Conservation (phyloP, 371 early-diverging fungal species). For the Mortierella sp. region DNA sequence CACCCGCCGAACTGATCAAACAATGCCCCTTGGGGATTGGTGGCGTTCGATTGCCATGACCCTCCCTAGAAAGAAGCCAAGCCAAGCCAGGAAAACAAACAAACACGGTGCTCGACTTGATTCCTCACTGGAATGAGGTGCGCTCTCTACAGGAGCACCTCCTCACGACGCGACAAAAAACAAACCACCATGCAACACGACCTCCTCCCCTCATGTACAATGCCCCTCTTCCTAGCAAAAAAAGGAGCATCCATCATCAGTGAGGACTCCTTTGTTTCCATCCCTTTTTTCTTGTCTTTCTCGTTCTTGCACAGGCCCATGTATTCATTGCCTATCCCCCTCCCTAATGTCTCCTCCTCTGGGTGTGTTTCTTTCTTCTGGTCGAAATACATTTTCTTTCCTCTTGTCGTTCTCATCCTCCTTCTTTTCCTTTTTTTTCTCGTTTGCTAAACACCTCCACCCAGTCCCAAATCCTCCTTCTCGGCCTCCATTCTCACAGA, state of each 20-base stretch:
- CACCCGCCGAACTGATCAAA: no score
- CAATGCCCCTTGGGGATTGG: no score
- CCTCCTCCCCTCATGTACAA: not conserved
- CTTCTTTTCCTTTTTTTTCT: not conserved
- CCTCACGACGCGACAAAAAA: not conserved
- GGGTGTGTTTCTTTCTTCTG: not conserved
- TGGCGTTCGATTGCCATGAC: no score
- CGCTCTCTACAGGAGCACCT: not conserved
- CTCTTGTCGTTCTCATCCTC: not conserved
- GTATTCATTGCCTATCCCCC: not conserved
- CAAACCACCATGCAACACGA: not conserved
- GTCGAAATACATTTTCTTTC: not conserved
- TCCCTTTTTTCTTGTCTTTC: slow-evolving; percentile 3
- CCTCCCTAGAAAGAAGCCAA: no score
- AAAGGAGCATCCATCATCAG: not conserved
- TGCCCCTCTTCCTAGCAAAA: not conserved
- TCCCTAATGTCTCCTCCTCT: not conserved
- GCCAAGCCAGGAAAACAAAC: not conserved
- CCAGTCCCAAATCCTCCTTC: not conserved
- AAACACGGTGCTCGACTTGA: not conserved
- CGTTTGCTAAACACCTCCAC: not conserved
- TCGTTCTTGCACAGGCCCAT: not conserved
- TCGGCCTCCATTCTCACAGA: not conserved
- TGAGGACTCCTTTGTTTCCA: not conserved
- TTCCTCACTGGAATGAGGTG: not conserved